Percentiles rank a stretch among this genome's conserved stretches.
Evolutionary conservation across 1,284 basidiomycete species (phyloP).

Genomic region (Uromyces viciae-fabae): DNA sequence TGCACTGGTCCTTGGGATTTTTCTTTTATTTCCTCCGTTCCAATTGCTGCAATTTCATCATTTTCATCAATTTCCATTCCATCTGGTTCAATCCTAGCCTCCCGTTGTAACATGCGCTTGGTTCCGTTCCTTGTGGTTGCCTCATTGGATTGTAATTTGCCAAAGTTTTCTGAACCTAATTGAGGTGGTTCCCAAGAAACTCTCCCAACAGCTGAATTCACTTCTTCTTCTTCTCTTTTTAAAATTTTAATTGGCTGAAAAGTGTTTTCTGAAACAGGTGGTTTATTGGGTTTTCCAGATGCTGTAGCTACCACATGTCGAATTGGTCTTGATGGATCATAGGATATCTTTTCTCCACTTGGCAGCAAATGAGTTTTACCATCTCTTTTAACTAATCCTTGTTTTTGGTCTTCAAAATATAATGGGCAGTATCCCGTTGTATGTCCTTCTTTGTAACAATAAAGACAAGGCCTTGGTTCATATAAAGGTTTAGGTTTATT

Average conservation of each 20-base stretch:
- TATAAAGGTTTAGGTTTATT: not conserved
- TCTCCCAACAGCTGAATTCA: no score
- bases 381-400: not conserved
- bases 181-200: not conserved
- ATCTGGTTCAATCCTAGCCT: not conserved
- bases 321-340: not conserved
- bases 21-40: not conserved
- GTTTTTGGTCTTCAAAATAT: not conserved
- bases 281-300: not conserved
- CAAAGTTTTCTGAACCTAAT: not conserved
- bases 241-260: no score
- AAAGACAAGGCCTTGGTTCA: not conserved
- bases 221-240: no score
- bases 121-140: not conserved
- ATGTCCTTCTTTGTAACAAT: not conserved
- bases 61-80: not conserved
- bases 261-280: no score
- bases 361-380: not conserved
- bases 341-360: not conserved
- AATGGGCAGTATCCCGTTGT: not conserved
- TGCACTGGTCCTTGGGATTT: not conserved
- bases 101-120: not conserved
- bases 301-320: not conserved
- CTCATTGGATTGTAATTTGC: not conserved
- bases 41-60: no score